These are phyloP conservation scores for Neurospora sublineolata DNA, from an alignment of 495 filamentous ascomycete genomes.

Conservation along the genomic window DNA sequence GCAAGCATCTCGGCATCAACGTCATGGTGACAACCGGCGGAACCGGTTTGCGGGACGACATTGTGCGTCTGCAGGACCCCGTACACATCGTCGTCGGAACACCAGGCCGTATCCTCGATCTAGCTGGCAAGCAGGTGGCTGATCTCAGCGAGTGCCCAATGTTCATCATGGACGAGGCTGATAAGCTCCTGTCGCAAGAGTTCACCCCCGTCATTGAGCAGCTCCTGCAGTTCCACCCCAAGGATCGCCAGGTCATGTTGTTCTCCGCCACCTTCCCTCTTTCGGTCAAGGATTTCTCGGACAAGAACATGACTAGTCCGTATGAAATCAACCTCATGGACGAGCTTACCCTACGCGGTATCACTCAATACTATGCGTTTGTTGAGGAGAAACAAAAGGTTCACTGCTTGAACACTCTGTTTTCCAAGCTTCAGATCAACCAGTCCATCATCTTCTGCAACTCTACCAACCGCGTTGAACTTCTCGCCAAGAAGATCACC, in stretches of 20 bases:
- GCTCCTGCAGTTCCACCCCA: conserved; percentile 82
- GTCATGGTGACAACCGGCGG: conserved; percentile 99
- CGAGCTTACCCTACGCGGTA: conserved; percentile 92
- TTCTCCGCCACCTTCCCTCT: conserved; percentile 96
- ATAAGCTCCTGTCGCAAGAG: conserved; percentile 90
- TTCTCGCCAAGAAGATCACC: conserved; percentile 98
- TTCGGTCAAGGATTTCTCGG: conserved; percentile 93
- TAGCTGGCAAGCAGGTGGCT: conserved; percentile 88
- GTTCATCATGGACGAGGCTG: conserved; percentile 98
- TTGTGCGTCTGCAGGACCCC: conserved; percentile 83
- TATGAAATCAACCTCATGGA: conserved; percentile 99
- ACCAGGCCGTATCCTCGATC: conserved; percentile 85
- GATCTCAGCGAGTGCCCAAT: conserved; percentile 94
- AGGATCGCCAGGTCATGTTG: conserved; percentile 95
- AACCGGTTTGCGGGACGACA: conserved; percentile 89
- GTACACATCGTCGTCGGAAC: conserved; percentile 98
- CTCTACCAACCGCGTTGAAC: conserved; percentile 93
- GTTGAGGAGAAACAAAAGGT: conserved; percentile 99
- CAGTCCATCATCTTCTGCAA: conserved; percentile 99
- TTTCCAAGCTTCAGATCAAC: conserved; percentile 98
- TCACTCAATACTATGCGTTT: conserved; percentile 98
- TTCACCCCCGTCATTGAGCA: conserved; percentile 97
- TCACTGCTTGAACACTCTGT: conserved; percentile 96
- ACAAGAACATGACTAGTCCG: conserved; percentile 90
- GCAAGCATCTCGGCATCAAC: conserved; percentile 92